These are phyloP conservation scores for Solanum pinnatisectum DNA, from an alignment of 257 asterid genomes.

Conservation along the genomic window DNA sequence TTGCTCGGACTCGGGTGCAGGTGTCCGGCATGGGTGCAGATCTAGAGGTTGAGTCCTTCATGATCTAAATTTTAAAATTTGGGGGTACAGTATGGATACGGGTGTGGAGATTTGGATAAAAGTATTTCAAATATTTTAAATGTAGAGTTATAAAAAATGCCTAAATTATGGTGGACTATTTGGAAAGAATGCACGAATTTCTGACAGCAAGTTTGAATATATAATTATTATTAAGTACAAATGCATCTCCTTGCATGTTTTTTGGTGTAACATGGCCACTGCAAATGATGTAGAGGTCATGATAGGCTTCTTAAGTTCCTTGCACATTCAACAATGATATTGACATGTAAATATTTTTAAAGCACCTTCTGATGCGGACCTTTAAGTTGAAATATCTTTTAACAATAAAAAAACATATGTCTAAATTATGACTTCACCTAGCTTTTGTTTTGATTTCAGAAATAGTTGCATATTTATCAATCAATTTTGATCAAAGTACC, in stretches of 20 bases:
- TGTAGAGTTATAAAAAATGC: neutral
- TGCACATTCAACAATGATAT: neutral
- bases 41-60: neutral
- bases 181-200: neutral
- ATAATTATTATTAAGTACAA: neutral
- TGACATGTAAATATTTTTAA: neutral
- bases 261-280: neutral
- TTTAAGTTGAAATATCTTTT: neutral
- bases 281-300: neutral
- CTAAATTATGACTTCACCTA: neutral
- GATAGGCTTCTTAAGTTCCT: neutral
- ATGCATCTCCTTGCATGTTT: neutral
- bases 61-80: neutral
- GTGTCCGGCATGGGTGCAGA: neutral
- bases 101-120: neutral
- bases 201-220: neutral
- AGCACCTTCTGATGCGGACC: neutral
- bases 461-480: neutral
- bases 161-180: neutral
- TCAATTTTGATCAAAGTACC: neutral
- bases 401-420: neutral
- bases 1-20: neutral
- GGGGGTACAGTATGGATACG: neutral
- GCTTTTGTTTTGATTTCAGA: neutral
- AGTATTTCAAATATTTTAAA: neutral